These are phyloP conservation scores for Thermomucor indicae-seudaticae DNA, from an alignment of 371 early-diverging fungal genomes.

Conservation along the genomic window DNA sequence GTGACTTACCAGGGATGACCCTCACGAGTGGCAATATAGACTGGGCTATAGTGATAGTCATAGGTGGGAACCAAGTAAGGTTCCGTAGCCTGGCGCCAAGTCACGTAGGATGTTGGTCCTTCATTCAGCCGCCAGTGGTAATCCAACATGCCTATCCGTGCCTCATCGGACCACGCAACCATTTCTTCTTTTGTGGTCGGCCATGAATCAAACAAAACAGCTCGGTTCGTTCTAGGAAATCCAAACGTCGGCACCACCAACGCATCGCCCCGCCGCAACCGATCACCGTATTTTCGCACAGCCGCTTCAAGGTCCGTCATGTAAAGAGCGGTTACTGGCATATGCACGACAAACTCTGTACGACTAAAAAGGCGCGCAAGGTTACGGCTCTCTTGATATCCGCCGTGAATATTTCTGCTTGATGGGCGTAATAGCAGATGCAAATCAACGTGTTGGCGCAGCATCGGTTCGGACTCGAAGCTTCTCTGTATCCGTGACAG, in stretches of 20 bases:
- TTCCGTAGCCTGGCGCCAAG: conserved; percentile 28
- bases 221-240: conserved; percentile 12
- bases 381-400: conserved; percentile 40
- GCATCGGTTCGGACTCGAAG: conserved; percentile 31
- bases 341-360: conserved; percentile 38
- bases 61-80: conserved; percentile 33
- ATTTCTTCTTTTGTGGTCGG: conserved; percentile 23
- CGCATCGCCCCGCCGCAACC: conserved; percentile 24
- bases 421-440: conserved; percentile 46
- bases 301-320: conserved; percentile 16
- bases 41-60: conserved; percentile 34
- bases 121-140: conserved; percentile 26
- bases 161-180: conserved; percentile 23
- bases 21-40: conserved; percentile 22
- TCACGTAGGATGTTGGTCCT: conserved; percentile 29
- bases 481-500: conserved; percentile 26
- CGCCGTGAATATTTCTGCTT: conserved; percentile 19
- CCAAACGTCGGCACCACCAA: conserved; percentile 38
- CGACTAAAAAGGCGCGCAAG: conserved; percentile 57
- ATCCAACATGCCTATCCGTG: conserved; percentile 27
- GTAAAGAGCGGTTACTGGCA: conserved; percentile 30
- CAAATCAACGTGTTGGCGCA: conserved; percentile 46
- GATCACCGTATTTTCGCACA: conserved; percentile 8
- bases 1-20: conserved; percentile 37
- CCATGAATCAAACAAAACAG: conserved; percentile 10